phyloP scores from a whole-genome alignment of 371 early-diverging fungal genomes.

The Lichtheimia corymbifera region DNA sequence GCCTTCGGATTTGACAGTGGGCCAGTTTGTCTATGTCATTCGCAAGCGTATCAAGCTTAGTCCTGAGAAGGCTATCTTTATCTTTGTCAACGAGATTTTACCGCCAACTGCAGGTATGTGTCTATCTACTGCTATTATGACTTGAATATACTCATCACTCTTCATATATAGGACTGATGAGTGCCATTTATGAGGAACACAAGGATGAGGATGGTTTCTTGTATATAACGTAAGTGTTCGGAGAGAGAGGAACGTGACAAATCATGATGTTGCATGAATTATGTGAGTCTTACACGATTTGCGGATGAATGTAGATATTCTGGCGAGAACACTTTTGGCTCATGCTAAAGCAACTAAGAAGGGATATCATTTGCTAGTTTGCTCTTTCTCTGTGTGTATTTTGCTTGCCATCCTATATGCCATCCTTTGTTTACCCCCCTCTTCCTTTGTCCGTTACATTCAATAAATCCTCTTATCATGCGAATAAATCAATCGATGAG shows the following conservation, averaged over 20 bases:
- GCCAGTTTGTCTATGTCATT: constrained; percentile 96
- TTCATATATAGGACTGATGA: constrained; percentile 66
- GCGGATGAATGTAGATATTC: constrained; percentile 54
- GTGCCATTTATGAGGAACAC: constrained; percentile 89
- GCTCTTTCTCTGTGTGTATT: constrained; percentile 6
- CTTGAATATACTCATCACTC: neutral
- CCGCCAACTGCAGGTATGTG: constrained; percentile 78
- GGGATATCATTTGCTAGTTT: neutral
- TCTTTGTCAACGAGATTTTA: constrained; percentile 95
- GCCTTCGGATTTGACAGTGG: constrained; percentile 96
- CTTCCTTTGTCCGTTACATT: no score
- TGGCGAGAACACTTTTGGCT: constrained; percentile 86
- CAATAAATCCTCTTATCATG: no score
- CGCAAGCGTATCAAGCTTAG: constrained; percentile 90
- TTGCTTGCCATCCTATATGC: neutral
- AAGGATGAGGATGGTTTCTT: constrained; percentile 97
- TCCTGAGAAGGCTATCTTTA: constrained; percentile 97
- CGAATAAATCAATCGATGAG: no score
- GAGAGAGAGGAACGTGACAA: neutral
- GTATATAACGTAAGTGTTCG: constrained; percentile 74
- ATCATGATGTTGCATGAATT: neutral
- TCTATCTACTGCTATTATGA: neutral
- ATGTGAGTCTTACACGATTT: neutral
- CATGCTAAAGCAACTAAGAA: constrained; percentile 1
- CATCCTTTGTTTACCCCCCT: constrained; percentile 1